Base-by-base conservation (phyloP, 176 grass and related monocot species). In the Zizania latifolia region DNA sequence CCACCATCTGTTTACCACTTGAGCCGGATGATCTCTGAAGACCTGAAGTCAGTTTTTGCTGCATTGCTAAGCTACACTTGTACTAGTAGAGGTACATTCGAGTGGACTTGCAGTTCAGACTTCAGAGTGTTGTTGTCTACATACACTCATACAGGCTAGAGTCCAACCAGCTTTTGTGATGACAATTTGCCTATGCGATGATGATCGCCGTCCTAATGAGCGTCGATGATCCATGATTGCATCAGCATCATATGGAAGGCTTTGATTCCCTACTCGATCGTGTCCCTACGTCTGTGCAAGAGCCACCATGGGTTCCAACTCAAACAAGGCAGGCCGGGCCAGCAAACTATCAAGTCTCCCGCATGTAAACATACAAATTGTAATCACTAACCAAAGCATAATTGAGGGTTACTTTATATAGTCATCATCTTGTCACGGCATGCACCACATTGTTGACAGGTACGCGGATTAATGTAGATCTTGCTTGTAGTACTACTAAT, bases 171-270 rank as follows among this genome's bases (percentile, higher is more conserved):
- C 60, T 59, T 59, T 43, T 38, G n/a, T 4, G 23, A 45, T 41
- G 70, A 10, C 53, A 35, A 62, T 81, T 62, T 81, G 15, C 44
- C 2, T 41, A 45, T 37, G n/a, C 57, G 72, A 30, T 33, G n/a
- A 76, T 75, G 61, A 68, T 62, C 65, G 2, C 72, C 28, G 72
- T 6, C 78, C 60, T 81, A 81, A 76, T 77, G 37, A 70, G 71
- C 30, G 45, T 62, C 62, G 78, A 77, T 81, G 57, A 56, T 62
- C 62, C 84, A 77, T 81, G 57, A 86, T 81, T 59, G 58, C 22
- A 57, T 55, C 34, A 43, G 62, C 63, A 70, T 64, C 71, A 71
- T 82, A 56, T 26, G 65, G 1, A 76, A 55, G 33, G 44, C 14
- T 58, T 74, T 72, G 56, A 78, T 71, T 81, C 27, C 55, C 44